Conservation (phyloP, 1,284 basidiomycete species). For the Taiwanofungus camphoratus region DNA sequence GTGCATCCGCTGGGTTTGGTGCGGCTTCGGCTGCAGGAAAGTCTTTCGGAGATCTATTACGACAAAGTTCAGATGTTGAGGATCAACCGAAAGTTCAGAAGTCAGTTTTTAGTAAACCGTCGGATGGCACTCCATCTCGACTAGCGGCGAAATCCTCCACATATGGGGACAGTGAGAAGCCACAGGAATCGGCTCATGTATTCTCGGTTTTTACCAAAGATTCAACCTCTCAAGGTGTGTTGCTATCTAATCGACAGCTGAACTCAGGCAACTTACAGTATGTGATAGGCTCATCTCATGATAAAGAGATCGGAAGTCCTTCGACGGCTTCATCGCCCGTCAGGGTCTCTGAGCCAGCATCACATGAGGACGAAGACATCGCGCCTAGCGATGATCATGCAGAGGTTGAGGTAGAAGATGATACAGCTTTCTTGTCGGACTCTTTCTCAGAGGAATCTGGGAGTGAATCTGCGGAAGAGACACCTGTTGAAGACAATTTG, state of each 20-base stretch:
- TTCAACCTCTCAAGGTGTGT: too few species aligned
- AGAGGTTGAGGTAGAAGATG: too few species aligned
- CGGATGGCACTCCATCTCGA: neutral
- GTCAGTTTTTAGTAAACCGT: neutral
- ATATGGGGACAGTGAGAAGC: neutral
- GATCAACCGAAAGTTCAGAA: neutral
- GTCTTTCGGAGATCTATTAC: slow-evolving; percentile 2
- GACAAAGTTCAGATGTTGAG: slow-evolving; percentile 1
- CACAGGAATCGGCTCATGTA: neutral
- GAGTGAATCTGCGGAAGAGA: neutral
- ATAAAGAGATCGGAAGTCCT: too few species aligned
- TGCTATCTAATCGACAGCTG: too few species aligned
- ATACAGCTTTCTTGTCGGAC: neutral
- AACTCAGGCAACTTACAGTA: too few species aligned
- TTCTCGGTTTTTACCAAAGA: neutral
- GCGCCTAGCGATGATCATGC: neutral
- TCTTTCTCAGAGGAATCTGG: neutral
- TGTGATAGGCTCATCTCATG: too few species aligned
- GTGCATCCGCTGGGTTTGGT: neutral
- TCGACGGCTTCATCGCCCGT: too few species aligned
- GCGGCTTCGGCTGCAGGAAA: neutral
- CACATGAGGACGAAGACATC: neutral
- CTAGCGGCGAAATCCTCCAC: neutral
- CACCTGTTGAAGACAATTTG: neutral
- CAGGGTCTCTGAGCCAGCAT: too few species aligned